These are phyloP conservation scores for Leccinum fibrillosum DNA, from an alignment of 768 basidiomycete genomes.

Conservation along the genomic window DNA sequence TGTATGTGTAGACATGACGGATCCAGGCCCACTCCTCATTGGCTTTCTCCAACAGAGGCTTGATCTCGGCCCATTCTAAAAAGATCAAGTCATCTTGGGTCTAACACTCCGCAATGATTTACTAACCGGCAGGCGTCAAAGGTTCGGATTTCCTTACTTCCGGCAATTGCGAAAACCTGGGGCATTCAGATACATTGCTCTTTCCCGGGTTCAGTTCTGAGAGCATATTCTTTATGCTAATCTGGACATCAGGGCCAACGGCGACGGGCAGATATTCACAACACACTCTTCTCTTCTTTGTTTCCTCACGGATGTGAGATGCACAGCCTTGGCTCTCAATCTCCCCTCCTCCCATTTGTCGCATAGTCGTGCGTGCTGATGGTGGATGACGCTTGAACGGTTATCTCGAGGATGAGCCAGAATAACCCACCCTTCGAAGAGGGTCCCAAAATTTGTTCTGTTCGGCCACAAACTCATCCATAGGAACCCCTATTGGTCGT, in stretches of 20 bases:
- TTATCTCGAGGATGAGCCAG: not conserved
- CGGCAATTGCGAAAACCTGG: not conserved
- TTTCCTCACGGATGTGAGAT: not conserved
- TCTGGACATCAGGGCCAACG: not conserved
- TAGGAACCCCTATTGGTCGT: not conserved
- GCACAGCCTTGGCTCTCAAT: not conserved
- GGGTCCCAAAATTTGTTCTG: not conserved
- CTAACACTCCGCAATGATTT: not conserved
- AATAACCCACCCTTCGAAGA: constrained; percentile 1
- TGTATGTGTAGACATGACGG: not conserved
- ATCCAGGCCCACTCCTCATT: not conserved
- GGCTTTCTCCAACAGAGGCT: not conserved
- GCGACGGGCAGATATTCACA: not conserved
- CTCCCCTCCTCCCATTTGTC: too few species aligned
- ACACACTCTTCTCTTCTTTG: constrained; percentile 5
- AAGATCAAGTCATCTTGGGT: not conserved
- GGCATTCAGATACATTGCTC: too few species aligned
- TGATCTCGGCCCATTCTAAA: constrained; percentile 7
- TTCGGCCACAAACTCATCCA: not conserved
- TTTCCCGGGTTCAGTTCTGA: not conserved
- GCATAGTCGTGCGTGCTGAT: constrained; percentile 8
- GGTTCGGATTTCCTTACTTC: constrained; percentile 6
- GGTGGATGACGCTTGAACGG: not conserved
- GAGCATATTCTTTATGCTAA: constrained; percentile 4
- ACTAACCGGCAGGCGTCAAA: constrained; percentile 10